Evolutionary conservation across 768 basidiomycete species (phyloP).

Genomic region (Boletus rubescentipes): DNA sequence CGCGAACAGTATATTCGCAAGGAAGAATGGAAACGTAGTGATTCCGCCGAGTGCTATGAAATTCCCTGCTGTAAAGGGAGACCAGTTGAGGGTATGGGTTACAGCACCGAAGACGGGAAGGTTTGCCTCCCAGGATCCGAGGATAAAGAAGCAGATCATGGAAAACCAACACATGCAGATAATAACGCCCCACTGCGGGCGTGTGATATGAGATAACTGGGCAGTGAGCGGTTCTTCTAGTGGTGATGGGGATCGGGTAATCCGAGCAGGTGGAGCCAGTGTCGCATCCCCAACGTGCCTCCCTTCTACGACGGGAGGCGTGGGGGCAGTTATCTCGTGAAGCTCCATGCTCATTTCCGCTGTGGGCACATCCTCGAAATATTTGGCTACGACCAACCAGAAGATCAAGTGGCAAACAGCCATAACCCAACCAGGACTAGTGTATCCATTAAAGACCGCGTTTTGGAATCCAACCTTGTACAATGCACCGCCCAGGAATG

Average conservation of each 20-base stretch:
- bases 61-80: conserved; percentile 64
- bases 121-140: conserved; percentile 69
- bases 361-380: conserved; percentile 42
- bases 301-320: conserved; percentile 2
- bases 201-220: conserved; percentile 19
- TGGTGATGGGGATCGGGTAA: neutral
- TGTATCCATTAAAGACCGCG: conserved; percentile 63
- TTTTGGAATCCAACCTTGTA: conserved; percentile 60
- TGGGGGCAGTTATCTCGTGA: conserved; percentile 2
- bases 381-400: conserved; percentile 40
- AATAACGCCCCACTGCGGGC: conserved; percentile 50
- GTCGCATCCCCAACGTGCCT: neutral
- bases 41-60: conserved; percentile 69
- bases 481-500: conserved; percentile 60
- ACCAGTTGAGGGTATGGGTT: conserved; percentile 46
- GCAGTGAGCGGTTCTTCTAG: conserved; percentile 3
- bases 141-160: conserved; percentile 69
- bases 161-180: conserved; percentile 69
- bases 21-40: conserved; percentile 63
- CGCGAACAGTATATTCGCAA: conserved; percentile 57
- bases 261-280: neutral
- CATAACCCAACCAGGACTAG: conserved; percentile 68
- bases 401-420: conserved; percentile 48
- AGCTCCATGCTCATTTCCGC: conserved; percentile 10
- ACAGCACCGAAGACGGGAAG: conserved; percentile 58